Evolutionary conservation across 1,284 basidiomycete genomes (phyloP).

Genomic region (Puccinia hordei): DNA sequence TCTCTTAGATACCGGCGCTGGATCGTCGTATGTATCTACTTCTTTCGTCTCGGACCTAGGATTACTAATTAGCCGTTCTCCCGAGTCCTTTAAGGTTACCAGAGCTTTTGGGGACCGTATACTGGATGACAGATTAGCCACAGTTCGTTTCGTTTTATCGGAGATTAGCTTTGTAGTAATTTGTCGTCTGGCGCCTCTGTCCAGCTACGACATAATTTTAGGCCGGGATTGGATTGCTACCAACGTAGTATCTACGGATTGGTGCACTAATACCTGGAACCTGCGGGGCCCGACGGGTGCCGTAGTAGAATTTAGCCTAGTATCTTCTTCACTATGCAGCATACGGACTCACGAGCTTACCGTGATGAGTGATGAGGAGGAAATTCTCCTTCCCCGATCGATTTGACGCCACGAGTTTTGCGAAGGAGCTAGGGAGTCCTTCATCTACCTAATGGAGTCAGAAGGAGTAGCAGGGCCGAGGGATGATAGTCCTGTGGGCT

Average conservation of each 20-base stretch:
- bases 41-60: neutral
- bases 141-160: neutral
- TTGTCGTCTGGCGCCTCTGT: neutral
- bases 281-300: neutral
- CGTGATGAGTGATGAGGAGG: neutral
- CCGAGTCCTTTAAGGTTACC: neutral
- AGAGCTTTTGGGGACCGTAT: constrained; percentile 2
- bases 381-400: neutral
- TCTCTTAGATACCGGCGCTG: constrained; percentile 27
- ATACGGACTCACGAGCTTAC: neutral
- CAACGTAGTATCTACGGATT: neutral
- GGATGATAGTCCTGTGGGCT: neutral
- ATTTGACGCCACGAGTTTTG: constrained; percentile 8
- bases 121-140: neutral
- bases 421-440: constrained; percentile 9
- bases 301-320: neutral
- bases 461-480: constrained; percentile 16
- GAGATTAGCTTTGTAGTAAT: neutral
- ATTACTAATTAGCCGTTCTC: neutral
- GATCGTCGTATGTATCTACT: neutral
- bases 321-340: neutral
- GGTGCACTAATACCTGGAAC: neutral
- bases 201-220: constrained; percentile 8
- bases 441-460: constrained; percentile 15
- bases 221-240: constrained; percentile 14